Percentiles rank a stretch among this genome's conserved stretches.
Evolutionary conservation across 208 protist species (phyloP).

Genomic region (Acanthamoeba sp.): DNA sequence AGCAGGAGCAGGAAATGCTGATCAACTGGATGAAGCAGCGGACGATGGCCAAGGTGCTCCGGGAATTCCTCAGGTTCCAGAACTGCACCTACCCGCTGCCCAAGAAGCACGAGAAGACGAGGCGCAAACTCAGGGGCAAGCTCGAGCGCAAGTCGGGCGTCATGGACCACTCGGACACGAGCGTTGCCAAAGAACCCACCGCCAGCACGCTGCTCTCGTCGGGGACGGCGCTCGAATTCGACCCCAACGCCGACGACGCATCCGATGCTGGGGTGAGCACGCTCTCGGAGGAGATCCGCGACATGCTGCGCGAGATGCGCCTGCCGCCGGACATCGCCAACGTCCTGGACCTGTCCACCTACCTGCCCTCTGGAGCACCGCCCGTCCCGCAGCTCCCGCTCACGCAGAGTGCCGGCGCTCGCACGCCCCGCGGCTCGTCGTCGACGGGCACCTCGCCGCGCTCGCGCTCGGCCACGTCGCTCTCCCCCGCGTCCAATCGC

Average conservation of each 20-base stretch:
- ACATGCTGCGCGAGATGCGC: slow-evolving; percentile 47
- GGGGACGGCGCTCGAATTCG: neutral
- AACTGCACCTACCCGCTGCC: slow-evolving; percentile 4
- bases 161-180: neutral
- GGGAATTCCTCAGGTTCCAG: slow-evolving; percentile 38
- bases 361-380: neutral
- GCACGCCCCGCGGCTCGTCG: neutral
- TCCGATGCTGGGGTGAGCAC: neutral
- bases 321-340: slow-evolving; percentile 54
- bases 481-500: neutral
- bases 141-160: neutral
- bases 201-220: neutral
- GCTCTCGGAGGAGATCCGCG: slow-evolving; percentile 30
- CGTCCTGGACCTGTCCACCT: slow-evolving; percentile 37
- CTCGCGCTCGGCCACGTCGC: neutral
- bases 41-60: slow-evolving; percentile 60
- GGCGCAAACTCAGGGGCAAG: slow-evolving; percentile 3
- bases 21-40: slow-evolving; percentile 64
- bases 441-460: neutral
- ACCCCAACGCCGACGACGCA: neutral
- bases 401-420: neutral
- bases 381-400: neutral
- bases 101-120: neutral
- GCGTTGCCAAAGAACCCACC: neutral
- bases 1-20: slow-evolving; percentile 20